A percentile compares a stretch with the other conserved stretches of the same genome.
Evolutionary conservation across 2,329 filamentous ascomycete genomes (phyloP).

Genomic region (Diaporthe sp.): DNA sequence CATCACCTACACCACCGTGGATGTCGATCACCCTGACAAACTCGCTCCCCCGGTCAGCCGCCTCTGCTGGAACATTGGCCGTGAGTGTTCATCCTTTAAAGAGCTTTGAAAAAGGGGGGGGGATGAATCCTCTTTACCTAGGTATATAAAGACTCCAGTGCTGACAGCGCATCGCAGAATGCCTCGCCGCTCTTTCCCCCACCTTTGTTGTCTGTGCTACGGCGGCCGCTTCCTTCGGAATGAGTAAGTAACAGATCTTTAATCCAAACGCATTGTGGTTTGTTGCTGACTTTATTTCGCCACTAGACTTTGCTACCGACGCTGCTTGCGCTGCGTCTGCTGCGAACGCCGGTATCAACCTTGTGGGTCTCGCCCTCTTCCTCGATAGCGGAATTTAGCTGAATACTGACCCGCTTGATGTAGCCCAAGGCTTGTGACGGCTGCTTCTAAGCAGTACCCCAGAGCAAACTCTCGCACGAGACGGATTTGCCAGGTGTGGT

Average conservation of each 20-base stretch:
- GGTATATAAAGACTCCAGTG: not conserved
- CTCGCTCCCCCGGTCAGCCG: not conserved
- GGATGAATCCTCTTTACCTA: not conserved
- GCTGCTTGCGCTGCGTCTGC: not conserved
- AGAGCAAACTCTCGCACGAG: not conserved
- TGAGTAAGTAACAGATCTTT: not conserved
- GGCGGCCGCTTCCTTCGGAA: not conserved
- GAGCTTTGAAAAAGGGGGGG: not conserved
- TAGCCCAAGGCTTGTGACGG: not conserved
- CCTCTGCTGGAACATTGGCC: not conserved
- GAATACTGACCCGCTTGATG: not conserved
- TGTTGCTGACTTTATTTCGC: not conserved
- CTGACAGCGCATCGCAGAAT: not conserved
- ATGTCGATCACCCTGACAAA: not conserved
- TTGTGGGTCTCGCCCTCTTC: not conserved
- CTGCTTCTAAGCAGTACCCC: not conserved
- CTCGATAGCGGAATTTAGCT: not conserved
- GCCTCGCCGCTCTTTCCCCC: not conserved
- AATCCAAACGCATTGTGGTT: not conserved
- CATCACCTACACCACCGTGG: not conserved
- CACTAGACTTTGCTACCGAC: not conserved
- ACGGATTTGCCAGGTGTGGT: not conserved
- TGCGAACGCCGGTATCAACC: not conserved
- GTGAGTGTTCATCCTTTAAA: not conserved
- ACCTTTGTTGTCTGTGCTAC: not conserved